These are phyloP conservation scores for Metarhizium sp. DNA, from an alignment of 2,329 filamentous ascomycete species.

Conservation along the genomic window DNA sequence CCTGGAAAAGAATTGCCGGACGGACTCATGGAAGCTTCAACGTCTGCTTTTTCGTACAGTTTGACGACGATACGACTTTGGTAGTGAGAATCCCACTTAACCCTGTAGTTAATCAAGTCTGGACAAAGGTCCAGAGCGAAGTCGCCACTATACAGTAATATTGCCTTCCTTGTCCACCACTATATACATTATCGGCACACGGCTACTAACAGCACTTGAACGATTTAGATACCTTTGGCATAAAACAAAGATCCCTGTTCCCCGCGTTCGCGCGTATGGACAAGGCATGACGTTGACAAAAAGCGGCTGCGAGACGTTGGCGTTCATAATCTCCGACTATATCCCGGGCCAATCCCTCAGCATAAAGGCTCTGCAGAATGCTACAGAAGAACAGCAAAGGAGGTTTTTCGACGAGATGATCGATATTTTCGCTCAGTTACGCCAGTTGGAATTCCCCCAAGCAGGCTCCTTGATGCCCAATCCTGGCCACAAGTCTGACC, in stretches of 20 bases:
- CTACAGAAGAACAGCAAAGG: slow-evolving; percentile 4
- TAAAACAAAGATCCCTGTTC: slow-evolving; percentile 13
- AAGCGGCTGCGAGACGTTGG: background rate
- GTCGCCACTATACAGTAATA: background rate
- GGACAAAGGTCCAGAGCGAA: background rate
- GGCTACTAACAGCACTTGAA: background rate
- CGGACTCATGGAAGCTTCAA: slow-evolving; percentile 14
- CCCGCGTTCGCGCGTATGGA: slow-evolving; percentile 11
- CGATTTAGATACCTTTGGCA: slow-evolving; percentile 9
- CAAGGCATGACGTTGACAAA: slow-evolving; percentile 3
- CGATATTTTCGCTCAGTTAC: slow-evolving; percentile 14
- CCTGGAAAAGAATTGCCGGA: slow-evolving; percentile 8
- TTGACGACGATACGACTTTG: background rate
- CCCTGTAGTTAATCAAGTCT: background rate
- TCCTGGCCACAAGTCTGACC: slow-evolving; percentile 4
- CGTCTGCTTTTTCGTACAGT: slow-evolving; percentile 14
- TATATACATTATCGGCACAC: background rate
- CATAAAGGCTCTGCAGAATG: slow-evolving; percentile 6
- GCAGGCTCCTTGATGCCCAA: slow-evolving; percentile 16
- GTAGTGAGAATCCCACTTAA: background rate
- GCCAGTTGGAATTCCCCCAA: slow-evolving; percentile 12
- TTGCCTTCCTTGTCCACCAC: background rate
- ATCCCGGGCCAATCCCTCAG: slow-evolving; percentile 7
- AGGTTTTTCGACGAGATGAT: slow-evolving; percentile 14
- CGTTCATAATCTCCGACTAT: background rate